A percentile compares a stretch with the other conserved stretches of the same genome.
Conservation (phyloP, 192 early-diverging fungal genomes). For the Coemansia sp. region DNA sequence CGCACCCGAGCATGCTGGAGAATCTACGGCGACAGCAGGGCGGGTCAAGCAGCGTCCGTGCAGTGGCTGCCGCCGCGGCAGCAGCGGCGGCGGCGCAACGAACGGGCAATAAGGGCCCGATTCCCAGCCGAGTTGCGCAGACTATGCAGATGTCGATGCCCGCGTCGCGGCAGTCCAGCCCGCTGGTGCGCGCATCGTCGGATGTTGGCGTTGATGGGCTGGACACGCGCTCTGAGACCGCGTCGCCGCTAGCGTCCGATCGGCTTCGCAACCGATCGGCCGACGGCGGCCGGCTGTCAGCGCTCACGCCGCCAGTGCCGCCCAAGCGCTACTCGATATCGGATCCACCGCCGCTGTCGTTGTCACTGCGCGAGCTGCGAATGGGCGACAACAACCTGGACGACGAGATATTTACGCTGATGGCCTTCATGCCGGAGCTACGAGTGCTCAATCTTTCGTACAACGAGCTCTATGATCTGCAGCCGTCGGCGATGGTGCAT, state of each 20-base stretch:
- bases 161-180: slow-evolving; percentile 30
- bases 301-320: slow-evolving; percentile 21
- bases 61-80: slow-evolving; percentile 47
- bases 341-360: slow-evolving; percentile 54
- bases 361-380: slow-evolving; percentile 58
- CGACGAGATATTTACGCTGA: slow-evolving; percentile 72
- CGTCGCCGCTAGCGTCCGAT: neutral
- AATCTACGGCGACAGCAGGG: slow-evolving; percentile 47
- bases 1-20: slow-evolving; percentile 61
- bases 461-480: slow-evolving; percentile 74
- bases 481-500: slow-evolving; percentile 66
- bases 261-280: slow-evolving; percentile 41
- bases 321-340: slow-evolving; percentile 48
- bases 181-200: slow-evolving; percentile 29
- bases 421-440: slow-evolving; percentile 71
- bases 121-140: slow-evolving; percentile 16
- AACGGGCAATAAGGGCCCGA: slow-evolving; percentile 24
- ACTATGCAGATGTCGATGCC: slow-evolving; percentile 35
- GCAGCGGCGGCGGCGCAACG: slow-evolving; percentile 47
- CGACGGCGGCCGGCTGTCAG: slow-evolving; percentile 26
- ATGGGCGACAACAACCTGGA: slow-evolving; percentile 81
- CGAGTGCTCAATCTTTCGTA: slow-evolving; percentile 79
- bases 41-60: slow-evolving; percentile 38
- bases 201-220: slow-evolving; percentile 7
- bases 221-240: slow-evolving; percentile 1